Conservation (phyloP, 2,329 filamentous ascomycete species). For the Trichoderma oligosporum region DNA sequence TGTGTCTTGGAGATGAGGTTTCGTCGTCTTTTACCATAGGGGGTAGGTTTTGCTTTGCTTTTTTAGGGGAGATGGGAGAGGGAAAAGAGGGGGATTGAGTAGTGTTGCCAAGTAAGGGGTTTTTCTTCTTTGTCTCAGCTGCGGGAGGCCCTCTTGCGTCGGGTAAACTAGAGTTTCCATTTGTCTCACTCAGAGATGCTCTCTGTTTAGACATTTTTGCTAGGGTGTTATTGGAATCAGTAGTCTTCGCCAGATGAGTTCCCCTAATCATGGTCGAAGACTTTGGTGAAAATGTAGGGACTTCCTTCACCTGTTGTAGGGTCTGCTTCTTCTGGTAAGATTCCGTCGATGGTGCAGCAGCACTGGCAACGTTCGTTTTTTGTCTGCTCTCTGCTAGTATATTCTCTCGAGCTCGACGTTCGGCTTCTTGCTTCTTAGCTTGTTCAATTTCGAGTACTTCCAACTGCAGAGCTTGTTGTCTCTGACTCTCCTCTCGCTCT, state of each 20-base stretch:
- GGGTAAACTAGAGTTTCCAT: not conserved
- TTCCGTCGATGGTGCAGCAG: not conserved
- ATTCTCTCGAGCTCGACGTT: not conserved
- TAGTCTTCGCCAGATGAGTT: not conserved
- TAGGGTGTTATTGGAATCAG: not conserved
- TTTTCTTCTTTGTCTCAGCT: not conserved
- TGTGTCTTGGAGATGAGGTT: not conserved
- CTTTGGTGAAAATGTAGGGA: not conserved
- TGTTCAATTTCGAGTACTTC: slow-evolving; percentile 21
- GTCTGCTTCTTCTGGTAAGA: not conserved
- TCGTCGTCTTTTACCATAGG: not conserved
- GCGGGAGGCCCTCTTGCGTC: not conserved
- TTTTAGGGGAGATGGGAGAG: not conserved
- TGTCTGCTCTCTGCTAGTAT: not conserved
- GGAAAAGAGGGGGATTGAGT: not conserved
- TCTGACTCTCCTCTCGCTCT: slow-evolving; percentile 30
- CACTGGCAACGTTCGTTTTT: not conserved
- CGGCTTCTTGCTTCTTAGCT: not conserved
- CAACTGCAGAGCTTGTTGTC: slow-evolving; percentile 25
- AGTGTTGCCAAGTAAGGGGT: not conserved
- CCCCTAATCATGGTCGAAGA: not conserved
- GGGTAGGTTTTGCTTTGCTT: not conserved
- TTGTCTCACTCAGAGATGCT: not conserved
- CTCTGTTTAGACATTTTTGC: not conserved
- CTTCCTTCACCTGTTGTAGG: not conserved